Evolutionary conservation across 1,139 yeast genomes (phyloP).

Genomic region (Scheffersomyces illinoinensis): DNA sequence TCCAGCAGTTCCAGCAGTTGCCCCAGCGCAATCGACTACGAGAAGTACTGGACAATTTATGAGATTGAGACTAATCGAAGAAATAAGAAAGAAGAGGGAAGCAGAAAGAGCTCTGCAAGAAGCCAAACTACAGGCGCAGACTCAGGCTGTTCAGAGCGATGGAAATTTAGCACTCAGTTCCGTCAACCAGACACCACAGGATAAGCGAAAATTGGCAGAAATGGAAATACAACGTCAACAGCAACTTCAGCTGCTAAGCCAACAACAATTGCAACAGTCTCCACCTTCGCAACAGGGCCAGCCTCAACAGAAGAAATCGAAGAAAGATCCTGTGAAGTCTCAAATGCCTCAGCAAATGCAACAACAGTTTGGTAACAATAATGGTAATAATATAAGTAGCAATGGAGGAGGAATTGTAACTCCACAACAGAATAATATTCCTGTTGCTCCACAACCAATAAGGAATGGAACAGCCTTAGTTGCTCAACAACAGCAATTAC

Average conservation of each 20-base stretch:
- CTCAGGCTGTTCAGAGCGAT: conserved; percentile 19
- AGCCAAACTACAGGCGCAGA: conserved; percentile 34
- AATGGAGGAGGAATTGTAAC: neutral
- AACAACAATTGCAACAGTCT: neutral
- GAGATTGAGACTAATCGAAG: conserved; percentile 50
- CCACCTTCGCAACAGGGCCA: conserved; percentile 2
- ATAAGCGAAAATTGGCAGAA: conserved; percentile 17
- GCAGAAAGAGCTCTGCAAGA: conserved; percentile 46
- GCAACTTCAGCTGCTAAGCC: neutral
- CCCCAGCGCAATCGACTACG: conserved; percentile 16
- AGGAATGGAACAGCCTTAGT: conserved; percentile 4
- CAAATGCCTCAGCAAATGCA: conserved; percentile 13
- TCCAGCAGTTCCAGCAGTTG: conserved; percentile 17
- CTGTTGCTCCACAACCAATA: conserved; percentile 2
- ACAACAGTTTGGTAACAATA: conserved; percentile 10
- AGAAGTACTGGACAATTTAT: conserved; percentile 46
- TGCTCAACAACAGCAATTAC: conserved; percentile 4
- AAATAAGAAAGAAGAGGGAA: conserved; percentile 46
- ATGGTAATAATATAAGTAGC: neutral
- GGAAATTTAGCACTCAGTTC: conserved; percentile 33
- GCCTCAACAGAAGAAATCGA: conserved; percentile 6
- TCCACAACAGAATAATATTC: conserved; percentile 3
- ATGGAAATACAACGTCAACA: conserved; percentile 1
- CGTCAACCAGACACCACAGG: conserved; percentile 49
- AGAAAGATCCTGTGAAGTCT: conserved; percentile 3